Base-by-base conservation (phyloP, 148 eudicot genomes). In the Vaccinium corymbosum region DNA sequence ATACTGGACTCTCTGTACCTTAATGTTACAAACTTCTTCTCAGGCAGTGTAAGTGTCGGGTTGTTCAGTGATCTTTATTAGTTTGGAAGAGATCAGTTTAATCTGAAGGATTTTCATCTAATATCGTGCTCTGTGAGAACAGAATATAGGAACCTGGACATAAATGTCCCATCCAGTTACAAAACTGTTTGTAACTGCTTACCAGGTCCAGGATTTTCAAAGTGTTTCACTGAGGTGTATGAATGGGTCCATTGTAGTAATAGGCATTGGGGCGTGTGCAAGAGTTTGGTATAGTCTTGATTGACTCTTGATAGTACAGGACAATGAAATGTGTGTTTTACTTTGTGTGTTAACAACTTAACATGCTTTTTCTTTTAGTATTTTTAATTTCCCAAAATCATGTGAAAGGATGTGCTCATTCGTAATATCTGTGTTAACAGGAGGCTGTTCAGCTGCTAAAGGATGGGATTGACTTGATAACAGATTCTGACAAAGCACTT, bases 391-490 rank as follows among this genome's bases (percentile, higher is more conserved):
- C 79, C 74, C 51, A 20, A n/a, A 38, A 52, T n/a, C 20, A 35
- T 13, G 51, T 15, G 6, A 83, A 59, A 9, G 16, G 55, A 73
- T 78, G 29, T 10, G 27, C 80, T 88, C 74, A 85, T n/a, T 38
- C 29, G 78, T 66, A 51, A 55, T 42, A 74, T 82, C 50, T 80
- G 64, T 82, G 83, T 89, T 76, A 62, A 82, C 94, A 97, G 99
- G 98, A 97, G 84, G 94, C 97, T 38, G 81, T 95, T 79, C 85
- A 87, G 80, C 89, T 95, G 86, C 92, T 95, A 42, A 93, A 94
- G 90, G 98, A 93, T 89, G 97, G 94, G 80, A 86, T 95, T 76
- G 95, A 95, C 78, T 87, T 94, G 91, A 86, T 91, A 88, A 90
- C 97, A 51, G 98, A 95, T 85, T 88, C 95, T 1, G 95, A 95